These are phyloP conservation scores for Platismatia glauca DNA, from an alignment of 495 filamentous ascomycete species.

Conservation along the genomic window DNA sequence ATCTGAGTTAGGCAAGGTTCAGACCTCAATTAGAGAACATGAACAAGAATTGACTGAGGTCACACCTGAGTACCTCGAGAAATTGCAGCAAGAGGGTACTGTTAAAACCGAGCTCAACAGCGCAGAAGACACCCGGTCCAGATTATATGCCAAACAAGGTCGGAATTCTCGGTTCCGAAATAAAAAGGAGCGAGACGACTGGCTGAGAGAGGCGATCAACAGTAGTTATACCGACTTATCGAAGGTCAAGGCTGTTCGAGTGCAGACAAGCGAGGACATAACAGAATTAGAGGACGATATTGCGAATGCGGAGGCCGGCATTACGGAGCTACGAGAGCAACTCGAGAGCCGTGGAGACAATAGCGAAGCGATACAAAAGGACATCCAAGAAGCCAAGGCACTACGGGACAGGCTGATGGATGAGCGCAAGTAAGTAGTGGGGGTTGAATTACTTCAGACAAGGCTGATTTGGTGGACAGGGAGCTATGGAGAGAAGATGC, in stretches of 20 bases:
- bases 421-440: constrained; percentile 59
- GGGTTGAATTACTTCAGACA: neutral
- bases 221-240: constrained; percentile 67
- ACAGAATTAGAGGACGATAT: constrained; percentile 62
- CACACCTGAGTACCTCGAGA: constrained; percentile 62
- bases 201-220: constrained; percentile 68
- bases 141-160: constrained; percentile 89
- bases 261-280: constrained; percentile 83
- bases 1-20: constrained; percentile 62
- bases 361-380: constrained; percentile 57
- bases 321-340: constrained; percentile 56
- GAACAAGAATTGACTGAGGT: constrained; percentile 66
- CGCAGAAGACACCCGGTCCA: constrained; percentile 64
- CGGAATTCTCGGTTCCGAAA: constrained; percentile 80
- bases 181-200: constrained; percentile 80
- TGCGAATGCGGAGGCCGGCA: constrained; percentile 59
- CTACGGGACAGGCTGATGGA: constrained; percentile 71
- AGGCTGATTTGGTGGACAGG: constrained; percentile 28
- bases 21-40: constrained; percentile 61
- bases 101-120: constrained; percentile 62
- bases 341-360: constrained; percentile 72
- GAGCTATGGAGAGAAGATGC: constrained; percentile 85
- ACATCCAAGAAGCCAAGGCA: constrained; percentile 73
- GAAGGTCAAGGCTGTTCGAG: constrained; percentile 69
- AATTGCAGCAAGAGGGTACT: constrained; percentile 60